These are phyloP conservation scores for Cladosporium halotolerans DNA, from an alignment of 2,329 filamentous ascomycete species.

Conservation along the genomic window DNA sequence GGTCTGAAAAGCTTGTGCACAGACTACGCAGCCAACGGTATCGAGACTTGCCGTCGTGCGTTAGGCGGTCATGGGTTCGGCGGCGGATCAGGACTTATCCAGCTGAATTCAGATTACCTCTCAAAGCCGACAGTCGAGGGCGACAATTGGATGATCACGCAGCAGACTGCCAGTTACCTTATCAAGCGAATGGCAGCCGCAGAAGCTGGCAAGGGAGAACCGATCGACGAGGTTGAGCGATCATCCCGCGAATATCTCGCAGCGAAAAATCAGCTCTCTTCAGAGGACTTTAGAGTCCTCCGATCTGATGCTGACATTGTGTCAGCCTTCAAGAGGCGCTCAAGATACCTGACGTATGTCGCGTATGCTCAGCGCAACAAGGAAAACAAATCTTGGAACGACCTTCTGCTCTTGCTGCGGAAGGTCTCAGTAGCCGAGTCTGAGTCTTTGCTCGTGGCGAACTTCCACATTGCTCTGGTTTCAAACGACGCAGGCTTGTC, in stretches of 20 bases:
- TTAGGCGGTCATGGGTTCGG: conserved; percentile 52
- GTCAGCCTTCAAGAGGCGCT: conserved; percentile 40
- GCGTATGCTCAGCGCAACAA: conserved; percentile 41
- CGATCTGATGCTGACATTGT: conserved; percentile 37
- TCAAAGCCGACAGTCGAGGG: conserved; percentile 52
- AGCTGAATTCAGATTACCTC: conserved; percentile 46
- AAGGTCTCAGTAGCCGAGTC: conserved; percentile 42
- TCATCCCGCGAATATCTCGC: conserved; percentile 38
- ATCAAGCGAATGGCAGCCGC: conserved; percentile 47
- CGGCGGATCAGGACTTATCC: conserved; percentile 47
- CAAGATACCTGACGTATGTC: conserved; percentile 37
- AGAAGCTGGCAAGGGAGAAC: conserved; percentile 29
- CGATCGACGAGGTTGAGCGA: conserved; percentile 36
- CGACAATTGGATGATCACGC: conserved; percentile 54
- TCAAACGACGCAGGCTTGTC: conserved; percentile 22
- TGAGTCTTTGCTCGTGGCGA: conserved; percentile 43
- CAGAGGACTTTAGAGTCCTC: conserved; percentile 27
- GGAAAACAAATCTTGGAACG: conserved; percentile 44
- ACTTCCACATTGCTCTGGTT: conserved; percentile 39
- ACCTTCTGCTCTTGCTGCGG: conserved; percentile 38
- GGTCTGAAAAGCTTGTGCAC: conserved; percentile 50
- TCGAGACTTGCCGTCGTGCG: conserved; percentile 48
- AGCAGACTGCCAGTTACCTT: conserved; percentile 46
- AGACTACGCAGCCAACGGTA: conserved; percentile 47
- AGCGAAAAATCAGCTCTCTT: conserved; percentile 24